A percentile compares a stretch with the other conserved stretches of the same genome.
These are phyloP conservation scores for Chenopodium formosanum DNA, from an alignment of 148 eudicot species.

Conservation along the genomic window DNA sequence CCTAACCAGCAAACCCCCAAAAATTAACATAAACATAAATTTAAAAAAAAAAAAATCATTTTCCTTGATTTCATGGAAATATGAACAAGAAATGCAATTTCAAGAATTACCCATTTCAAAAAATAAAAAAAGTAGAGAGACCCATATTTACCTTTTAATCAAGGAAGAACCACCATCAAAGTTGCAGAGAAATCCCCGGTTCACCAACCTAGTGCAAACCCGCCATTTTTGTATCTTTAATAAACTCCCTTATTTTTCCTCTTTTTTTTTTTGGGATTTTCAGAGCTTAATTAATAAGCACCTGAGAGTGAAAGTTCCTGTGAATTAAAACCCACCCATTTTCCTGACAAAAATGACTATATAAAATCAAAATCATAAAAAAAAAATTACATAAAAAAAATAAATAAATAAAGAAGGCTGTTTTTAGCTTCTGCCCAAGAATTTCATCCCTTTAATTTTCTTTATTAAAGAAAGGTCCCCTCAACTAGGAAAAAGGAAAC, in stretches of 20 bases:
- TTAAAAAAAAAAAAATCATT: not conserved
- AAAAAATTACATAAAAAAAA: not conserved
- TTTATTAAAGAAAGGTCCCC: conserved; percentile 20
- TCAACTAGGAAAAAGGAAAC: conserved; percentile 9
- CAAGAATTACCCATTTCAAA: conserved; percentile 14
- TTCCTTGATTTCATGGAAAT: not conserved
- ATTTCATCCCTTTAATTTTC: conserved; percentile 6
- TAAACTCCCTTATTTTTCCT: not conserved
- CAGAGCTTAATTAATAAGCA: conserved; percentile 6
- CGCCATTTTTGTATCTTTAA: conserved; percentile 25
- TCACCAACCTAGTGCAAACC: conserved; percentile 28
- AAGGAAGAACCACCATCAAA: conserved; percentile 36
- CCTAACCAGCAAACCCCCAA: not conserved
- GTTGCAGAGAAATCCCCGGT: conserved; percentile 22
- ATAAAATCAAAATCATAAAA: no score
- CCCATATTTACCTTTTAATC: conserved; percentile 17
- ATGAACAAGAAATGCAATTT: not conserved
- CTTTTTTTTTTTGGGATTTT: not conserved
- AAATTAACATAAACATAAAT: not conserved
- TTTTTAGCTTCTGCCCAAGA: conserved; percentile 17
- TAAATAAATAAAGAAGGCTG: not conserved
- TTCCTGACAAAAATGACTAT: not conserved
- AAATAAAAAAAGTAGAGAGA: conserved; percentile 5
- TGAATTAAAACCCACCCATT: conserved; percentile 35
- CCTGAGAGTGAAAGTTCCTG: conserved; percentile 17